Conservation (phyloP, 169 alveolate genomes). For the Cryptosporidium sp. region DNA sequence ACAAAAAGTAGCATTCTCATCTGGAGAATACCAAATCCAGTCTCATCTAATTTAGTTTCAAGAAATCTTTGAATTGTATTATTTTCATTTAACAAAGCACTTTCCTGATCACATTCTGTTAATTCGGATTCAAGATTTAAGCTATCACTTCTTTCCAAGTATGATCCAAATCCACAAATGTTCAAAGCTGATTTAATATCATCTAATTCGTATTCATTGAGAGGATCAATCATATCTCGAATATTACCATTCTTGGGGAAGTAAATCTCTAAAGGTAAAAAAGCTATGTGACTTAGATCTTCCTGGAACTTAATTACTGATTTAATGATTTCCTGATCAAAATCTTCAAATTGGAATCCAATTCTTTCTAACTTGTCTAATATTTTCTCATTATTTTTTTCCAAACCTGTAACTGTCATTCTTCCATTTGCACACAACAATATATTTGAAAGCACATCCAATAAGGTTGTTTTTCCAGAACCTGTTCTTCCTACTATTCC, state of each 20-base stretch:
- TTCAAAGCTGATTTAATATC: constrained; percentile 31
- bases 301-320: constrained; percentile 21
- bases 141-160: neutral
- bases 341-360: constrained; percentile 17
- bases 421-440: constrained; percentile 5
- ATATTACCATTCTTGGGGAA: constrained; percentile 23
- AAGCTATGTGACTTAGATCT: constrained; percentile 20
- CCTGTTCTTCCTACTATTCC: constrained; percentile 74
- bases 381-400: neutral
- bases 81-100: neutral
- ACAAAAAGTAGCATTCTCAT: constrained; percentile 70
- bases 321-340: constrained; percentile 29
- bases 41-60: neutral
- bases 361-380: neutral
- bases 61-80: neutral
- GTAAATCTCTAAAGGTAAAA: constrained; percentile 55
- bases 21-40: constrained; percentile 32
- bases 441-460: constrained; percentile 34
- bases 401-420: neutral
- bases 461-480: constrained; percentile 61
- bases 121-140: neutral
- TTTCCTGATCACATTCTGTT: neutral
- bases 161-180: constrained; percentile 67
- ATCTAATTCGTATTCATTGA: constrained; percentile 2
- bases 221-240: constrained; percentile 47